A percentile compares a stretch with the other conserved stretches of the same genome.
These are phyloP conservation scores for Termitomyces sp. DNA, from an alignment of 768 basidiomycete genomes.

Conservation along the genomic window DNA sequence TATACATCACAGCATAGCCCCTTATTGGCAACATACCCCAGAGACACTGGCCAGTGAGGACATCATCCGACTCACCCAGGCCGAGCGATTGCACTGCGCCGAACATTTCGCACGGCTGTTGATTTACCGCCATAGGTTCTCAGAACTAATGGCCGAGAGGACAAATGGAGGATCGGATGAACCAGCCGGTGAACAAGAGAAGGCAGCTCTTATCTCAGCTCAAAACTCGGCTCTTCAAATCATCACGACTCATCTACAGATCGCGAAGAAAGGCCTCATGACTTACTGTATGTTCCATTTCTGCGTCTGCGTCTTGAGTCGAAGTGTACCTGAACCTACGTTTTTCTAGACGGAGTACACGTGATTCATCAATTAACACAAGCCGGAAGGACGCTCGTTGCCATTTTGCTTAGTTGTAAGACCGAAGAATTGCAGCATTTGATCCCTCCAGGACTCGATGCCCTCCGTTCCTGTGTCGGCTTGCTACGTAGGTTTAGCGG, in stretches of 20 bases:
- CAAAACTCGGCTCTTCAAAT: constrained; percentile 80
- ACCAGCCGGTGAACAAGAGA: constrained; percentile 67
- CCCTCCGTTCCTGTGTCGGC: constrained; percentile 83
- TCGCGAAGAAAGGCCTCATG: constrained; percentile 88
- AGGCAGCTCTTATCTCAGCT: constrained; percentile 74
- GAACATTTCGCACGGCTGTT: constrained; percentile 87
- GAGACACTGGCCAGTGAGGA: constrained; percentile 84
- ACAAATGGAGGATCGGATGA: constrained; percentile 49
- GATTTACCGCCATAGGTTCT: constrained; percentile 86
- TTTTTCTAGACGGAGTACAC: constrained; percentile 77
- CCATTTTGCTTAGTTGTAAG: constrained; percentile 85
- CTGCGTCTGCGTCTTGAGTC: neutral
- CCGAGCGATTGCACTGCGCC: constrained; percentile 81
- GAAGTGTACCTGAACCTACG: constrained; percentile 4
- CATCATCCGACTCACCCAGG: constrained; percentile 87
- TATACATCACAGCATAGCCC: constrained; percentile 66
- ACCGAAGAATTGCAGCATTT: constrained; percentile 72
- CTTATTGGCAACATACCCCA: constrained; percentile 76
- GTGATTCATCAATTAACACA: constrained; percentile 95
- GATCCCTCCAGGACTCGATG: constrained; percentile 81
- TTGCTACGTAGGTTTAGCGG: constrained; percentile 88
- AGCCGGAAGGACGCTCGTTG: constrained; percentile 87
- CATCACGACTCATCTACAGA: constrained; percentile 77
- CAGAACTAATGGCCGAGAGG: constrained; percentile 72
- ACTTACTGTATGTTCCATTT: constrained; percentile 75